A percentile compares a stretch with the other conserved stretches of the same genome.
These are phyloP conservation scores for Coleophoma cylindrospora DNA, from an alignment of 2,329 filamentous ascomycete genomes.

Conservation along the genomic window DNA sequence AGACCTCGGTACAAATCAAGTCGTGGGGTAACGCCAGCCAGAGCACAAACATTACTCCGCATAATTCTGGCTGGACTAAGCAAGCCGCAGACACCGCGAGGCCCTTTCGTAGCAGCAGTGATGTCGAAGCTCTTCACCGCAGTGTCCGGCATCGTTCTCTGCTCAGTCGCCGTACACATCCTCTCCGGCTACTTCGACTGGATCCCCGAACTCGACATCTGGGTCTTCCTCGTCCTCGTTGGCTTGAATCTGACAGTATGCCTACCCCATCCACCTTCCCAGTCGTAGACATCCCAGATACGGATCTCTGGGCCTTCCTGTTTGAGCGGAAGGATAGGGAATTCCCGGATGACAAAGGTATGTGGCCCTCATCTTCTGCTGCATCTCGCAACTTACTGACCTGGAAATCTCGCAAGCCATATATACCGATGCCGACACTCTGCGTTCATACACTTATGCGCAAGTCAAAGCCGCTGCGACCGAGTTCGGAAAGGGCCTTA, in stretches of 20 bases:
- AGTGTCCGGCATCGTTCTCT: slow-evolving; percentile 17
- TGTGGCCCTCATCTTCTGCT: not conserved
- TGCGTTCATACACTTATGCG: slow-evolving; percentile 63
- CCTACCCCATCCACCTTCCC: slow-evolving; percentile 20
- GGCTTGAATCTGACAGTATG: slow-evolving; percentile 23
- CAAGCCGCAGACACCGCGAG: no score
- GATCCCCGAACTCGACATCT: slow-evolving; percentile 20
- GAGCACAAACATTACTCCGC: no score
- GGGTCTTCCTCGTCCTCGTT: slow-evolving; percentile 17
- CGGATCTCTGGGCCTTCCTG: slow-evolving; percentile 74
- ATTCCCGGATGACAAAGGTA: slow-evolving; percentile 72
- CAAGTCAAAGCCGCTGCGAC: slow-evolving; percentile 61
- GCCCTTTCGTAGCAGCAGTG: not conserved
- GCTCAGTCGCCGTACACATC: slow-evolving; percentile 10
- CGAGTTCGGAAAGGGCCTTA: slow-evolving; percentile 77
- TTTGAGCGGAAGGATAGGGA: slow-evolving; percentile 63
- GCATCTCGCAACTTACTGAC: not conserved
- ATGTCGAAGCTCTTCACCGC: slow-evolving; percentile 11
- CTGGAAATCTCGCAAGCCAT: slow-evolving; percentile 50
- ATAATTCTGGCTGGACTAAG: no score
- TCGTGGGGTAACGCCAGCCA: no score
- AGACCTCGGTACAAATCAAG: no score
- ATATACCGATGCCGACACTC: slow-evolving; percentile 70
- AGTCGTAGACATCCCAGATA: slow-evolving; percentile 60
- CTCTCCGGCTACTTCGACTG: slow-evolving; percentile 18